Evolutionary conservation across 176 grass and related monocot species (phyloP).

Genomic region (Musa troglodytarum): DNA sequence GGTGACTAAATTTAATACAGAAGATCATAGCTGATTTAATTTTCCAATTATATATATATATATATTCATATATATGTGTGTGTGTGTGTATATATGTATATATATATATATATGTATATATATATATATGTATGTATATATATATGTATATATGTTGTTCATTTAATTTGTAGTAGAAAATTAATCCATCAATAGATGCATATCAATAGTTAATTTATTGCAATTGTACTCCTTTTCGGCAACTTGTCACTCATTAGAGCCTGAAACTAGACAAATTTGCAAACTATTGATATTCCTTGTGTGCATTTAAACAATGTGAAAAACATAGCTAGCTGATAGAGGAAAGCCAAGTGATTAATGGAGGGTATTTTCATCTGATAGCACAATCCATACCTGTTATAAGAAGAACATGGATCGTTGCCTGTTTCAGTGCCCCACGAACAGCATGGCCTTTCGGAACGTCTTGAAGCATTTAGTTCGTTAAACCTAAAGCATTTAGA

Average conservation of each 20-base stretch:
- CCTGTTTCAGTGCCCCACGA: too few species aligned
- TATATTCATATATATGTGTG: not conserved
- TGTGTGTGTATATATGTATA: not conserved
- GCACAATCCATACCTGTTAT: too few species aligned
- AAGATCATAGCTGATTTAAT: not conserved
- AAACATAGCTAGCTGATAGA: not conserved
- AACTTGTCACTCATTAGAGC: not conserved
- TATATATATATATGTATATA: not conserved
- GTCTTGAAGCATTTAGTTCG: not conserved
- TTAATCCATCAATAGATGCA: too few species aligned
- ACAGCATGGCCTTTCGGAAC: not conserved
- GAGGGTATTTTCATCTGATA: not conserved
- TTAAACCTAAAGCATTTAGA: too few species aligned
- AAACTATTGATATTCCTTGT: not conserved
- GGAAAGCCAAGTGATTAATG: not conserved
- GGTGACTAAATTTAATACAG: not conserved
- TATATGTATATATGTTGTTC: not conserved
- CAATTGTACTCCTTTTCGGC: not conserved
- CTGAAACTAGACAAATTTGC: not conserved
- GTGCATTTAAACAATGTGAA: not conserved
- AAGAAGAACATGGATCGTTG: too few species aligned
- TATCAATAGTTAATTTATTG: too few species aligned
- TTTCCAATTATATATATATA: not conserved
- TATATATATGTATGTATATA: not conserved
- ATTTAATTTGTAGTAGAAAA: too few species aligned